Conservation (phyloP, 2,329 filamentous ascomycete genomes). For the Orbilia oligospora region DNA sequence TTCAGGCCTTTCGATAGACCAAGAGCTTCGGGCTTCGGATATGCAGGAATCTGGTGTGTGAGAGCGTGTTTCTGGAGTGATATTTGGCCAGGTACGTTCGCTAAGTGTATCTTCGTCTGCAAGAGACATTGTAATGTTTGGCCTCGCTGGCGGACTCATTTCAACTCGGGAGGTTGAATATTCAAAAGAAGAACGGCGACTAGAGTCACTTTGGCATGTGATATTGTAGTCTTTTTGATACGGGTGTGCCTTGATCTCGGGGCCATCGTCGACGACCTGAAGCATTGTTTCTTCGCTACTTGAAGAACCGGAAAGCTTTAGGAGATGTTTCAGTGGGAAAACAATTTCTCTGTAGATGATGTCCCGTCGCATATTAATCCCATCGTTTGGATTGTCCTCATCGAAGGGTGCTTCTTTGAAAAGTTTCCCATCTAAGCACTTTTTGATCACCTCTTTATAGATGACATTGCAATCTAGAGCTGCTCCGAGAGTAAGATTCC, state of each 20-base stretch:
- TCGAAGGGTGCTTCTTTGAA: conserved; percentile 50
- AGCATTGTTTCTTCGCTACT: conserved; percentile 20
- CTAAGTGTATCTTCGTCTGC: not conserved
- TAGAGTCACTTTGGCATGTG: not conserved
- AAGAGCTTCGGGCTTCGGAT: not conserved
- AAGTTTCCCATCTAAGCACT: conserved; percentile 44
- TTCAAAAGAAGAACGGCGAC: conserved; percentile 1
- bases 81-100: not conserved
- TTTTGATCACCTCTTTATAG: conserved; percentile 53
- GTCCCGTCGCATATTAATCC: conserved; percentile 39
- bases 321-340: conserved; percentile 42
- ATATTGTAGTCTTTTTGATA: not conserved
- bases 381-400: conserved; percentile 27
- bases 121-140: not conserved
- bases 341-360: conserved; percentile 53
- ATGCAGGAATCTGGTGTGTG: conserved; percentile 2
- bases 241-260: not conserved
- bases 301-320: conserved; percentile 17
- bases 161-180: not conserved
- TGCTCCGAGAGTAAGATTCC: conserved; percentile 25
- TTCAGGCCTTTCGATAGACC: conserved; percentile 19
- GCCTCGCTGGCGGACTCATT: not conserved
- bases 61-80: conserved; percentile 11
- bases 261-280: not conserved
- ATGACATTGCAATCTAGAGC: conserved; percentile 49